Conservation (phyloP, 148 eudicot species). For the Suaeda aralocaspica region DNA sequence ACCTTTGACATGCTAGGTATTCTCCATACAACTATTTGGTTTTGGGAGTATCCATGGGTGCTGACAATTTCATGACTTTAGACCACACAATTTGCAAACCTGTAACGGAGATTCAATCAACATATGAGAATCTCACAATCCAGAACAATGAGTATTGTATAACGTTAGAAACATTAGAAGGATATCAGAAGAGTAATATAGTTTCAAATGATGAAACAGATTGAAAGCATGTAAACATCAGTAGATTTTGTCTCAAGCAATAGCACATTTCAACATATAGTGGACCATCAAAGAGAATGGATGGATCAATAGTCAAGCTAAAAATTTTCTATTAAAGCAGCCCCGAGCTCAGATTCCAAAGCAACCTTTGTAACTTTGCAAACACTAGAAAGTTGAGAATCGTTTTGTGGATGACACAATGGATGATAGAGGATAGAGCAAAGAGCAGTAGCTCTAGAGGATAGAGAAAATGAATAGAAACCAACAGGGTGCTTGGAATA, state of each 20-base stretch:
- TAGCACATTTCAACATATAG: background rate
- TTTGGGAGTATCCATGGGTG: constrained; percentile 93
- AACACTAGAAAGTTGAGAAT: too few relatives aligned
- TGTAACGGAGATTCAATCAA: constrained; percentile 24
- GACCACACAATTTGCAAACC: constrained; percentile 98
- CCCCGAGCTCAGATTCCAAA: background rate
- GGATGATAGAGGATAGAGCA: background rate
- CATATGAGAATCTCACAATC: background rate
- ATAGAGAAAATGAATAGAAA: too few relatives aligned
- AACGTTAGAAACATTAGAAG: background rate
- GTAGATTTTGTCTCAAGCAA: background rate
- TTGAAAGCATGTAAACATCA: background rate
- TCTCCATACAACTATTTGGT: constrained; percentile 84
- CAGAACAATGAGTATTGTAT: background rate
- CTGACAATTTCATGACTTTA: constrained; percentile 83
- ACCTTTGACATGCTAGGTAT: constrained; percentile 96
- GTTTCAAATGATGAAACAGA: background rate
- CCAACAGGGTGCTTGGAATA: too few relatives aligned
- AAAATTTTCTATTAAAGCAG: too few relatives aligned
- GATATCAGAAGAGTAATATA: background rate
- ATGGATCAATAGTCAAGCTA: too few relatives aligned
- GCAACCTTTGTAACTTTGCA: too few relatives aligned
- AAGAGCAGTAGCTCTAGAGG: too few relatives aligned
- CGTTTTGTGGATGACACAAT: background rate
- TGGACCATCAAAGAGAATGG: background rate